Percentiles rank a stretch among this genome's conserved stretches.
These are phyloP conservation scores for Podaxis sp. DNA, from an alignment of 768 basidiomycete species.

Conservation along the genomic window DNA sequence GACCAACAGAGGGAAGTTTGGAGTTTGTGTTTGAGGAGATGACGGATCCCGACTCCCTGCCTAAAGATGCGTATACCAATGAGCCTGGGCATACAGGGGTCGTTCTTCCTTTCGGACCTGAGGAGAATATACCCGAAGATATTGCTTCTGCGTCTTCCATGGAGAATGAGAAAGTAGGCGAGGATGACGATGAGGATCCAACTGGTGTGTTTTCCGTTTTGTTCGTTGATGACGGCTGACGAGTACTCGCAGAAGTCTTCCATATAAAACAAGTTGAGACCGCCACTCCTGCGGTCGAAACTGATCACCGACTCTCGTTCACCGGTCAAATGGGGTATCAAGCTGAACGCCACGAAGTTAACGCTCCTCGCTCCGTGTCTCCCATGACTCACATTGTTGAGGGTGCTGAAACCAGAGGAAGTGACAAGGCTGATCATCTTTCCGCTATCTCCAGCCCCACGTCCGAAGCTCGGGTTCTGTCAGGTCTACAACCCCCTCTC, in stretches of 20 bases:
- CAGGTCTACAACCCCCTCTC: conserved; percentile 33
- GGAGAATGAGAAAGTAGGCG: conserved; percentile 31
- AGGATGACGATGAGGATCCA: conserved; percentile 44
- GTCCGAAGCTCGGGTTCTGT: conserved; percentile 19
- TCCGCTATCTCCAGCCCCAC: conserved; percentile 13
- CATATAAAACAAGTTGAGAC: conserved; percentile 54
- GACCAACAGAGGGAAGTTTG: conserved; percentile 32
- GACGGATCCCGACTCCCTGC: conserved; percentile 25
- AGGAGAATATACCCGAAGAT: conserved; percentile 46
- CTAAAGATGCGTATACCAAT: conserved; percentile 20
- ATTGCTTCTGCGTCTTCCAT: conserved; percentile 44
- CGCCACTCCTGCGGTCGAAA: conserved; percentile 40
- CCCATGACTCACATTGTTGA: conserved; percentile 11
- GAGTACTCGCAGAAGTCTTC: conserved; percentile 37
- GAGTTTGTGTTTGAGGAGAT: conserved; percentile 40
- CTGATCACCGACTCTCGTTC: conserved; percentile 39
- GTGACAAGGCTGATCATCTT: neutral
- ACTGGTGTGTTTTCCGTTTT: conserved; percentile 30
- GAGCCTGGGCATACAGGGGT: conserved; percentile 35
- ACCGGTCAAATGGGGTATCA: conserved; percentile 35
- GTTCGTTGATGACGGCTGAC: neutral
- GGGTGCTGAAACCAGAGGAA: neutral
- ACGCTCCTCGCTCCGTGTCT: conserved; percentile 9
- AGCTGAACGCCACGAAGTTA: conserved; percentile 5
- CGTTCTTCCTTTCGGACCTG: conserved; percentile 25